Evolutionary conservation across 306 rosid genomes (phyloP), one percentile per base, ranked within the genome.

Genomic region (Hylodesmum podocarpum): DNA sequence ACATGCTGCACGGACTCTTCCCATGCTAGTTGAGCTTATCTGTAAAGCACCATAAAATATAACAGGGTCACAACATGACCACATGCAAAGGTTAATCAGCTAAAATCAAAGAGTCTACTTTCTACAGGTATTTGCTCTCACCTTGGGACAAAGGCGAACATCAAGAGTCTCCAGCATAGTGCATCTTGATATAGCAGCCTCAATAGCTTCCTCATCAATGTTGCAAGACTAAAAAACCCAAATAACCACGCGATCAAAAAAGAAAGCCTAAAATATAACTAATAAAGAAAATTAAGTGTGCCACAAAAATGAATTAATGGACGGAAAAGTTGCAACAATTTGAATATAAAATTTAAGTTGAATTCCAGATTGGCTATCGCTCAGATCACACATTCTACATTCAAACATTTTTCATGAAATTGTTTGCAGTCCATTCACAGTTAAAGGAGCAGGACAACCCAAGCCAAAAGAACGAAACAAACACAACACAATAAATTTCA

Each of bases 131-230:
- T 24, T 74, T 44, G 73, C 27, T 57, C 82, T 66, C 21, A 91
- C 99, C 96, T 91, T 96, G 0, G 88, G 99, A 91, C 99, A 96
- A 66, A 85, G 87, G 83, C 99, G 98, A 61, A 96, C 94, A 72
- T 96, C 99, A 31, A 96, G 93, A n/a, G 98, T 96, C 86, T 96
- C 99, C 76, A 96, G 91, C 94, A 88, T 81, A 72, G 86, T 79
- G 81, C 99, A 96, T 69, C 87, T 93, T 11, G 91, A 82, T 84
- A 88, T 86, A 34, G 99, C 99, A 79, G 92, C 88, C 73, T 89
- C 99, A 47, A 96, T 91, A 10, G 87, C 91, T 73, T 80, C 93
- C 82, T 87, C 97, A 29, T 88, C 91, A 39, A 91, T 89, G 79
- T 91, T 96, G 88, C 99, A 96, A 13, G 96, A 87, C 99, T 95